A percentile compares a stretch with the other conserved stretches of the same genome.
Evolutionary conservation across 345 rosid species (phyloP).

Genomic region (Hibiscus syriacus): DNA sequence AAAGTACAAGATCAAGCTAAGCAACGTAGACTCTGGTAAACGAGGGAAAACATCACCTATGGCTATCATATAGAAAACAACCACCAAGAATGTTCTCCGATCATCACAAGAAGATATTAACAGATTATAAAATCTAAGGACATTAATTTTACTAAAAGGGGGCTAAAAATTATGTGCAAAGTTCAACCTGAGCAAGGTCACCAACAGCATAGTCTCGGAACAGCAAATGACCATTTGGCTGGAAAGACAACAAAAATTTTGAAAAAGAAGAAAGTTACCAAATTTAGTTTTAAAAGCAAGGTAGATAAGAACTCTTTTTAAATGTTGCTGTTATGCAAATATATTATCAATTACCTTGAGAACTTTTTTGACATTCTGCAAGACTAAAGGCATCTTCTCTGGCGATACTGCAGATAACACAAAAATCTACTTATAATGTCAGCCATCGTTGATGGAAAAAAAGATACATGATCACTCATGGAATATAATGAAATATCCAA

Average conservation of each 20-base stretch:
- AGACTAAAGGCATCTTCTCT: constrained; percentile 74
- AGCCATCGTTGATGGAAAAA: constrained; percentile 22
- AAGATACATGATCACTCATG: not conserved
- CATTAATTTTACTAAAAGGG: not conserved
- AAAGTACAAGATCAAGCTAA: not conserved
- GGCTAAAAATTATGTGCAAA: not conserved
- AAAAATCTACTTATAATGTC: constrained; percentile 80
- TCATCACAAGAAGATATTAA: not conserved
- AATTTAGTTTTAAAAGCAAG: constrained; percentile 1
- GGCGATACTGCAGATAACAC: constrained; percentile 91
- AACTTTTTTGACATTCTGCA: constrained; percentile 64
- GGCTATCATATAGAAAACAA: not conserved
- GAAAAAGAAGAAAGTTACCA: constrained; percentile 4
- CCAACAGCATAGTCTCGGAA: constrained; percentile 88
- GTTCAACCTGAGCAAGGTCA: constrained; percentile 85
- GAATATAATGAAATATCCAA: constrained; percentile 1
- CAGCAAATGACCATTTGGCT: constrained; percentile 48
- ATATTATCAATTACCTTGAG: constrained; percentile 45
- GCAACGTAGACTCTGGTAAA: not conserved
- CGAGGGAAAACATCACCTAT: not conserved
- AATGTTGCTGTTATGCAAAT: not conserved
- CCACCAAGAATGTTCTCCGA: not conserved
- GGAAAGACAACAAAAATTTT: not conserved
- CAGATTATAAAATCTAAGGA: too few relatives aligned
- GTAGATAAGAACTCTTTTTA: not conserved